phyloP scores from a whole-genome alignment of 352 stramenopile species.

The Pythium folliculosum region DNA sequence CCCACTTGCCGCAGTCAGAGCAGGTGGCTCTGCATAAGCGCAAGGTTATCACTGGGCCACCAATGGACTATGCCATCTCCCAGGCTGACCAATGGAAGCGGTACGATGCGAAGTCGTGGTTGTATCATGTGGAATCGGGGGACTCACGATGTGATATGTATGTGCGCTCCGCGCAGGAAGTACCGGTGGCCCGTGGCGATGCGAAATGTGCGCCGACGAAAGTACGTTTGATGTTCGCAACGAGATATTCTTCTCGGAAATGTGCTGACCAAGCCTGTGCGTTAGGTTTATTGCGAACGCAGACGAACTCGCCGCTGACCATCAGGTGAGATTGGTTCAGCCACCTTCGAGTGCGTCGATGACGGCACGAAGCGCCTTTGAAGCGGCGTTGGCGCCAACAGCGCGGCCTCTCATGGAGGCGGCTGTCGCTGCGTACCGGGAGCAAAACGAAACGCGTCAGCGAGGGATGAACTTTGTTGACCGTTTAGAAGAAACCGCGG shows the following conservation, averaged over 20 bases:
- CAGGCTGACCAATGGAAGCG: constrained; percentile 32
- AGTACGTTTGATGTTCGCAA: constrained; percentile 40
- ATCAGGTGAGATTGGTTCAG: constrained; percentile 15
- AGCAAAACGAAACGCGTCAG: constrained; percentile 23
- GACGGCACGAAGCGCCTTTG: constrained; percentile 21
- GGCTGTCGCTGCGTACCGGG: constrained; percentile 4
- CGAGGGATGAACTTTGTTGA: constrained; percentile 17
- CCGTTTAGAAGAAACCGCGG: constrained; percentile 6
- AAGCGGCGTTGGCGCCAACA: constrained; percentile 26
- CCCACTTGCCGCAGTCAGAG: constrained; percentile 21
- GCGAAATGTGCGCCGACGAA: constrained; percentile 55
- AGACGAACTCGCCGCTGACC: constrained; percentile 14
- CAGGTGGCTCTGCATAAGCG: constrained; percentile 7
- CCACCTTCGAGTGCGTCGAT: neutral
- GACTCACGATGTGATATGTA: neutral
- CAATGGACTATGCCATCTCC: constrained; percentile 22
- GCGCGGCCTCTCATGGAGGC: constrained; percentile 22
- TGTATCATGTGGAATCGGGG: too few species aligned
- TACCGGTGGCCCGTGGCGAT: constrained; percentile 76
- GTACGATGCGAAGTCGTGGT: neutral
- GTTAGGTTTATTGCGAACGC: constrained; percentile 25
- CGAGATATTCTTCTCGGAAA: neutral
- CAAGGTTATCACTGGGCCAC: constrained; percentile 17
- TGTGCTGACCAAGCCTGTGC: neutral
- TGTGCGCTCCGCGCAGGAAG: constrained; percentile 40